Conservation (phyloP, 495 filamentous ascomycete species). For the Pyrenopolyporus hunteri region DNA sequence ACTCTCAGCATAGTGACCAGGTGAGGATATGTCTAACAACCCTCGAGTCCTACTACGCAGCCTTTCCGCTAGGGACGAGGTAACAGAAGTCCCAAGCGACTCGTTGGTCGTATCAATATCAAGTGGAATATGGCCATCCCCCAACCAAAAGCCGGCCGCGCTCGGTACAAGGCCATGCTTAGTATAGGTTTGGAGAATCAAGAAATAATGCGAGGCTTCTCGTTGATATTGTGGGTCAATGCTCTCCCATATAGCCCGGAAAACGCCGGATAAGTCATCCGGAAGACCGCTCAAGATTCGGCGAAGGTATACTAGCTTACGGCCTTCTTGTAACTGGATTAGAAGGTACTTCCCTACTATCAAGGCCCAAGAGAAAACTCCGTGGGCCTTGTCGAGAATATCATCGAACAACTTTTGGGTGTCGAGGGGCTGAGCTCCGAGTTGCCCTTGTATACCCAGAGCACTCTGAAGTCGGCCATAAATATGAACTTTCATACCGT, state of each 20-base stretch:
- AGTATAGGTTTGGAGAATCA: background rate
- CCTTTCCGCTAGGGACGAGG: background rate
- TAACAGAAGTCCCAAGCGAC: background rate
- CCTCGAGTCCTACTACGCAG: background rate
- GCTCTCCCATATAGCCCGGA: background rate
- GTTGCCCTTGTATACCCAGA: background rate
- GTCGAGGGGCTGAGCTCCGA: background rate
- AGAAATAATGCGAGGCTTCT: background rate
- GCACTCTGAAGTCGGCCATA: background rate
- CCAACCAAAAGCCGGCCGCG: background rate
- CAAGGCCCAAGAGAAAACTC: background rate
- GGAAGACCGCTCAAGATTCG: background rate
- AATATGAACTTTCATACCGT: background rate
- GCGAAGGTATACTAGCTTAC: background rate
- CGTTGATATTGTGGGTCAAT: background rate
- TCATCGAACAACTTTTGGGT: background rate
- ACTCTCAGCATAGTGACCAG: background rate
- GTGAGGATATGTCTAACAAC: background rate
- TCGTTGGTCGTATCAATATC: background rate
- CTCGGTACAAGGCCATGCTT: background rate
- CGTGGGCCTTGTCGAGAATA: background rate
- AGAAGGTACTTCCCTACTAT: background rate
- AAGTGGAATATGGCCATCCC: background rate
- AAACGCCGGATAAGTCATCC: background rate
- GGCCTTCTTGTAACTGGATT: background rate